These are phyloP conservation scores for Azolla pinnata DNA, from an alignment of 75 land plant genomes.

Conservation along the genomic window DNA sequence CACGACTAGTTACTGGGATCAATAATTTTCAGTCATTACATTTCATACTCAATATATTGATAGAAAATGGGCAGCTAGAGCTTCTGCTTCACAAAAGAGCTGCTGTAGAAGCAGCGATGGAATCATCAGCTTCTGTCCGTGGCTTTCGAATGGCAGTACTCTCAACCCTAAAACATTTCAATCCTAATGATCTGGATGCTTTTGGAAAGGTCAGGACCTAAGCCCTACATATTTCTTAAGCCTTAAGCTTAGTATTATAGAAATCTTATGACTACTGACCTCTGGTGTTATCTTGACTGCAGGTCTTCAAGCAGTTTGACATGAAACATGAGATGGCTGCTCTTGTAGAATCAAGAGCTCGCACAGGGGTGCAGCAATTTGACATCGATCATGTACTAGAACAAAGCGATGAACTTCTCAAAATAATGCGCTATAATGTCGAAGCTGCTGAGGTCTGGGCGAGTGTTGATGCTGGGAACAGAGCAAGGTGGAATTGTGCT, in stretches of 20 bases:
- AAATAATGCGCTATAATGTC: conserved; percentile 69
- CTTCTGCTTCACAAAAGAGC: conserved; percentile 91
- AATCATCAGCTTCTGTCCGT: conserved; percentile 61
- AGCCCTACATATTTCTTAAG: no score
- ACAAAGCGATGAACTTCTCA: conserved; percentile 69
- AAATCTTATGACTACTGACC: no score
- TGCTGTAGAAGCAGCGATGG: conserved; percentile 58
- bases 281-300: conserved; percentile 10
- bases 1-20: conserved; percentile 90
- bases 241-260: no score
- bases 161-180: conserved; percentile 79
- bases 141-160: conserved; percentile 97
- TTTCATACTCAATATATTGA: conserved; percentile 83
- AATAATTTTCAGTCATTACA: conserved; percentile 86
- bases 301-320: conserved; percentile 91
- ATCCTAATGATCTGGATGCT: conserved; percentile 78
- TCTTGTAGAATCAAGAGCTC: conserved; percentile 60
- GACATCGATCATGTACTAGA: conserved; percentile 37
- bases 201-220: conserved; percentile 73
- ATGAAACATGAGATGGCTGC: conserved; percentile 92
- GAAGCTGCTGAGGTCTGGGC: conserved; percentile 92
- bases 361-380: conserved; percentile 46
- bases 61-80: conserved; percentile 87
- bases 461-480: conserved; percentile 81
- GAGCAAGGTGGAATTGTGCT: conserved; percentile 68